Evolutionary conservation across 176 grass and related monocot species (phyloP).

Genomic region (Juncus effusus): DNA sequence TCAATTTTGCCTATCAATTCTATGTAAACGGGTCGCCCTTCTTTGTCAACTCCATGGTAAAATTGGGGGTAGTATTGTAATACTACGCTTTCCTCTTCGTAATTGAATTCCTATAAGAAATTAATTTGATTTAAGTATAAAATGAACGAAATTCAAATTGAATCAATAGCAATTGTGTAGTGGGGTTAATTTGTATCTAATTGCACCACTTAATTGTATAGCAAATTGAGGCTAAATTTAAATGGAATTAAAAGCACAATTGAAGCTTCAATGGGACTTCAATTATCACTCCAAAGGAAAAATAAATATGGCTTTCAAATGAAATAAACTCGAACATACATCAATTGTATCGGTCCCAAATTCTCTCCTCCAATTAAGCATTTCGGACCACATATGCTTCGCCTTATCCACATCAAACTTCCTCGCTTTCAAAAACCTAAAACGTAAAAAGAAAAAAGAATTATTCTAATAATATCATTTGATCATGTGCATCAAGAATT

Average conservation of each 20-base stretch:
- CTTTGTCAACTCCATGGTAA: slow-evolving; percentile 97
- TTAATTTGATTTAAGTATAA: not conserved
- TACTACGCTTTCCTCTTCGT: slow-evolving; percentile 65
- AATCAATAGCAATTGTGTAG: too few relatives aligned
- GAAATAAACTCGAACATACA: slow-evolving; percentile 30
- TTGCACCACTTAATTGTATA: too few relatives aligned
- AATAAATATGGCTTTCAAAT: slow-evolving; percentile 8
- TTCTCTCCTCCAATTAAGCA: slow-evolving; percentile 92
- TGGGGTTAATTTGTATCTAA: too few relatives aligned
- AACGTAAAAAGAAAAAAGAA: not conserved
- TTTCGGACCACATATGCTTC: slow-evolving; percentile 96
- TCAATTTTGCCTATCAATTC: slow-evolving; percentile 86
- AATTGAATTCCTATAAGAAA: slow-evolving; percentile 75
- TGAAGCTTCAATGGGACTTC: not conserved
- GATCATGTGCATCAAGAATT: too few relatives aligned
- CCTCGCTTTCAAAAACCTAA: slow-evolving; percentile 90
- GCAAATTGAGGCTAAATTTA: too few relatives aligned
- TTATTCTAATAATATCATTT: too few relatives aligned
- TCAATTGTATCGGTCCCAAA: slow-evolving; percentile 71
- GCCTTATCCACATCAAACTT: slow-evolving; percentile 88
- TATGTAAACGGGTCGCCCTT: slow-evolving; percentile 84
- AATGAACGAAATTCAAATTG: too few relatives aligned
- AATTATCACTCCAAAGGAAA: not conserved
- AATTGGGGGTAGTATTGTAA: slow-evolving; percentile 88
- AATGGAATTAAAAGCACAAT: too few relatives aligned